Evolutionary conservation across 805 yeast genomes (phyloP), one percentile per base, ranked within the genome.

Genomic region (Novakomyces olei): DNA sequence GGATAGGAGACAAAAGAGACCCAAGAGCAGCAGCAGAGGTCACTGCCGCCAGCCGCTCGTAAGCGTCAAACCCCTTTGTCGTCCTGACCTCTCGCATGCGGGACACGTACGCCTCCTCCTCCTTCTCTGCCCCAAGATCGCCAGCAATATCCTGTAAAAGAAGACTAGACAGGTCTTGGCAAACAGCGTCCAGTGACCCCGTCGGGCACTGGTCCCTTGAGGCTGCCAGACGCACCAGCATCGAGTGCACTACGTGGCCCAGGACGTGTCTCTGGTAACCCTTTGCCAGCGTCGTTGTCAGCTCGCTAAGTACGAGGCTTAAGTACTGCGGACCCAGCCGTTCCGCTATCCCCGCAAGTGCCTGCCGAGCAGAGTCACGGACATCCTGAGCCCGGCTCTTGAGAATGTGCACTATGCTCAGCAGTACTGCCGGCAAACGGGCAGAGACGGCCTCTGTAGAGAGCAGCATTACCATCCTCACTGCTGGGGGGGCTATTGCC

Each of bases 101-200:
- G 19, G 78, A 72, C 33, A 66, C 67, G 46, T 88, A 85, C 14
- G 81, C 93, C 39, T 81, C 95, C 4, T 88, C 83, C 41, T 88
- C 96, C 48, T 88, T 85, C 46, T 88, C 96, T 46, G 74, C 75
- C 23, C 93, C 92, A 3, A 92, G 77, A 6, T 73, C 65, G 16
- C 98, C 98, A 51, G 88, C 83, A 3, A 71, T 65, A 46, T 85
- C 94, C 46, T 81, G 92, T 93, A 85, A 85, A 15, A 83, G 61
- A 10, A 80, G 58, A 15, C 67, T 70, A 41, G 73, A 71, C 8
- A 83, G 54, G 34, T 73, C 43, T 2, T 55, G 55, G 3, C 73
- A 66, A 32, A 59, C 50, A 7, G 69, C 60, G 49, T 81, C 88
- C 27, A 85, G 54, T 37, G 78, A 92, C 5, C 92, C 91, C 40